These are phyloP conservation scores for Phytophthora litchii DNA, from an alignment of 352 stramenopile genomes.

Conservation along the genomic window DNA sequence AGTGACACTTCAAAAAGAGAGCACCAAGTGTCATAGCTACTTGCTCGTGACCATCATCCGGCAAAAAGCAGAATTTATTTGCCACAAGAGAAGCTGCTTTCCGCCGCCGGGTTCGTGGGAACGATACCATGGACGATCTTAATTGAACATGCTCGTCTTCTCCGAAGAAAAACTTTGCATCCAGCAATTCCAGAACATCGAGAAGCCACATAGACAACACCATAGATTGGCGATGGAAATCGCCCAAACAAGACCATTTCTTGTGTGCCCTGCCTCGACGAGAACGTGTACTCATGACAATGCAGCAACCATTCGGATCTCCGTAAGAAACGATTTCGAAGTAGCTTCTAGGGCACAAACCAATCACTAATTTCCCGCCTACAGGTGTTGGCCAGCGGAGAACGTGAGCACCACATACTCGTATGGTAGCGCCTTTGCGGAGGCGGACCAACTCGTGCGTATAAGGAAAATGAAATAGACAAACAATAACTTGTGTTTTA, in stretches of 20 bases:
- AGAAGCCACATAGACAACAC: constrained; percentile 44
- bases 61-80: constrained; percentile 15
- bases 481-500: constrained; percentile 34
- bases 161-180: constrained; percentile 48
- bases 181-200: constrained; percentile 41
- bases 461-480: constrained; percentile 46
- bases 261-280: constrained; percentile 17
- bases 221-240: constrained; percentile 37
- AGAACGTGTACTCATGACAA: constrained; percentile 16
- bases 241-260: constrained; percentile 37
- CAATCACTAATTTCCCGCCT: constrained; percentile 37
- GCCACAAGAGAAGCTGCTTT: constrained; percentile 36
- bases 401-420: constrained; percentile 35
- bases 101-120: constrained; percentile 31
- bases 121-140: constrained; percentile 17
- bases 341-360: constrained; percentile 45
- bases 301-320: constrained; percentile 14
- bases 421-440: constrained; percentile 34
- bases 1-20: constrained; percentile 47
- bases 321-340: constrained; percentile 27
- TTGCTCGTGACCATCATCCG: constrained; percentile 1
- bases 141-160: constrained; percentile 7
- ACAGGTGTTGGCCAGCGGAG: constrained; percentile 39
- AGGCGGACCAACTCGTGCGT: constrained; percentile 35
- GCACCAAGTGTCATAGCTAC: constrained; percentile 37